Evolutionary conservation across 2,329 filamentous ascomycete species (phyloP).

Genomic region (Monosporascus sp.): DNA sequence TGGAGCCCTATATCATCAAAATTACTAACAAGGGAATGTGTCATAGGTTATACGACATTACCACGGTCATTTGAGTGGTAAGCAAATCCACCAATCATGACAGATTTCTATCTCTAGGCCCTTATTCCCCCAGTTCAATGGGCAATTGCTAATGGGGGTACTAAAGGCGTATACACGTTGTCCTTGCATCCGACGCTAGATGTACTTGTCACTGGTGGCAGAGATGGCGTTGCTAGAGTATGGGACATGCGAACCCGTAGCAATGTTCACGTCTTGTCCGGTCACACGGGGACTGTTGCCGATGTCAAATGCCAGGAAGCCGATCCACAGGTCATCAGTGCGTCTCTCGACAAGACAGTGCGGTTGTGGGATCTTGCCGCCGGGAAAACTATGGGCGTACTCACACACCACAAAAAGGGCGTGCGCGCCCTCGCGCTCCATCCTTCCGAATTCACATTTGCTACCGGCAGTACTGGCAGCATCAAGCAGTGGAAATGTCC

Average conservation of each 20-base stretch:
- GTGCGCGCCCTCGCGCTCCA: constrained; percentile 80
- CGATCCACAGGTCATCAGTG: constrained; percentile 90
- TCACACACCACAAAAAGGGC: constrained; percentile 98
- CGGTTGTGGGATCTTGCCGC: constrained; percentile 93
- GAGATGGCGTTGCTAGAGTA: constrained; percentile 89
- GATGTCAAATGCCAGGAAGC: constrained; percentile 91
- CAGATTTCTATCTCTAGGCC: not conserved
- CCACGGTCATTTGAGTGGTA: constrained; percentile 82
- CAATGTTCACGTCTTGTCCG: constrained; percentile 89
- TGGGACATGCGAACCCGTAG: constrained; percentile 98
- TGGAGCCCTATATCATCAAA: not conserved
- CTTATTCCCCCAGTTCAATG: not conserved
- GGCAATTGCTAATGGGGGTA: not conserved
- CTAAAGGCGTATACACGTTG: constrained; percentile 73
- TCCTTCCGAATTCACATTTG: constrained; percentile 93
- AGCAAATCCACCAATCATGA: not conserved
- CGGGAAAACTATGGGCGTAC: constrained; percentile 89
- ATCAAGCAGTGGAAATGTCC: constrained; percentile 99
- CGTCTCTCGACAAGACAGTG: constrained; percentile 87
- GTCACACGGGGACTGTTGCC: constrained; percentile 86
- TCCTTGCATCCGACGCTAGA: constrained; percentile 92
- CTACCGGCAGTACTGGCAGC: constrained; percentile 80
- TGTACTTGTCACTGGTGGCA: constrained; percentile 87
- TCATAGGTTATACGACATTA: constrained; percentile 75
- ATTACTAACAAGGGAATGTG: not conserved